Conservation (phyloP, 2,329 filamentous ascomycete genomes). For the Ceratocystis huliohia region DNA sequence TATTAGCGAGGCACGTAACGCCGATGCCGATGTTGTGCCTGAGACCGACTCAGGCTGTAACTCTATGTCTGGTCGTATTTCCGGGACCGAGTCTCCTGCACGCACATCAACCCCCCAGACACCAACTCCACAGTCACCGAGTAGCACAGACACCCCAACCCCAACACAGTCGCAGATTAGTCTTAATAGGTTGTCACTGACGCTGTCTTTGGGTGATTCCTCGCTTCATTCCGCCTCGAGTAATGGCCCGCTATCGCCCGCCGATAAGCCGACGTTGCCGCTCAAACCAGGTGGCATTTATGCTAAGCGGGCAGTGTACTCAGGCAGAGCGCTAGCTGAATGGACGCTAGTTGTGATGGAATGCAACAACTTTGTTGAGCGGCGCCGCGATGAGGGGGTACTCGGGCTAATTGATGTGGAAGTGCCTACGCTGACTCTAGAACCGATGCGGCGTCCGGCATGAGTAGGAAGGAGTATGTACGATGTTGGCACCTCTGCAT, state of each 20-base stretch:
- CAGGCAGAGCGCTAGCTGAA: conserved; percentile 62
- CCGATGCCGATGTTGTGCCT: conserved; percentile 30
- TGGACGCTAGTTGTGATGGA: conserved; percentile 65
- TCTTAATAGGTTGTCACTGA: background rate
- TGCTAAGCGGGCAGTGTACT: conserved; percentile 43
- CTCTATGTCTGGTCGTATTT: conserved; percentile 18
- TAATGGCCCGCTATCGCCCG: conserved; percentile 2
- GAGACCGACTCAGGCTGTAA: conserved; percentile 23
- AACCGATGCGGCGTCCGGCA: conserved; percentile 30
- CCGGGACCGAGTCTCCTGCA: conserved; percentile 5
- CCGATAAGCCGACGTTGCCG: conserved; percentile 28
- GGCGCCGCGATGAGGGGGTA: conserved; percentile 61
- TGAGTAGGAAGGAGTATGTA: conserved; percentile 16
- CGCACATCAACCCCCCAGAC: conserved; percentile 7
- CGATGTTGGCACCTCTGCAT: background rate
- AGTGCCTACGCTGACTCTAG: conserved; percentile 33
- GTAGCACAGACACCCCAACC: conserved; percentile 6
- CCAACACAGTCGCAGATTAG: background rate
- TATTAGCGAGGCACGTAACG: conserved; percentile 40
- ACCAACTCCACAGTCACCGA: background rate
- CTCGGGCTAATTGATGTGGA: conserved; percentile 54
- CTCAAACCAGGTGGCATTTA: conserved; percentile 36
- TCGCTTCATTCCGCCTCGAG: background rate
- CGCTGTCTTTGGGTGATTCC: background rate
- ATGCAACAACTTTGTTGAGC: conserved; percentile 69